Percentiles rank a stretch among this genome's conserved stretches.
phyloP scores from a whole-genome alignment of 1,139 yeast genomes.

The Pichia sp. region DNA sequence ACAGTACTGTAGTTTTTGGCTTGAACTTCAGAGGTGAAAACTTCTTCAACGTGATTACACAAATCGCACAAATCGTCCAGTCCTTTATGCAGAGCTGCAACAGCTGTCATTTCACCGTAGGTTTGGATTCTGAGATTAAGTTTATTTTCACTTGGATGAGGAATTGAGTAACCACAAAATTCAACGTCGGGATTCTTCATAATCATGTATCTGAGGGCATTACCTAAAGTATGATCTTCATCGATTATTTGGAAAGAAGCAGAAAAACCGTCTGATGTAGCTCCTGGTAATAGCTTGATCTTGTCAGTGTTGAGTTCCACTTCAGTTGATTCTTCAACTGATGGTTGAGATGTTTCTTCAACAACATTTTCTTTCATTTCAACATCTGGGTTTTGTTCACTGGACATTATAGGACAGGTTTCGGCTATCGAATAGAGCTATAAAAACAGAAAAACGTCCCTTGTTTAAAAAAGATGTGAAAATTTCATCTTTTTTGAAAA shows the following conservation, averaged over 20 bases:
- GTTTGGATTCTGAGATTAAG: constrained; percentile 91
- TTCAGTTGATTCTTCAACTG: constrained; percentile 2
- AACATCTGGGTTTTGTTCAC: neutral
- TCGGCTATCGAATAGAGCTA: too few relatives aligned
- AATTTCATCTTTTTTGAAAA: too few relatives aligned
- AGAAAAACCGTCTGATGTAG: constrained; percentile 91
- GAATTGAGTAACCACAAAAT: constrained; percentile 96
- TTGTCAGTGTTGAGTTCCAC: constrained; percentile 21
- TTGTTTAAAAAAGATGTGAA: too few relatives aligned
- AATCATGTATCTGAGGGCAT: constrained; percentile 84
- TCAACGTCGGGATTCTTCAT: constrained; percentile 98
- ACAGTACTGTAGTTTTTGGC: constrained; percentile 41
- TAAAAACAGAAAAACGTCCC: too few relatives aligned
- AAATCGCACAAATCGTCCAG: constrained; percentile 75
- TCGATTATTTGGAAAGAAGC: constrained; percentile 89
- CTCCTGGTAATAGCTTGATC: constrained; percentile 67
- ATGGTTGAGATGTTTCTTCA: neutral
- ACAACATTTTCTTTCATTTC: constrained; percentile 3
- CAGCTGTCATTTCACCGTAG: constrained; percentile 78
- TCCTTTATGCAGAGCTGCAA: constrained; percentile 90
- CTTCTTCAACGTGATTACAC: constrained; percentile 77
- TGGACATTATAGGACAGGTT: neutral
- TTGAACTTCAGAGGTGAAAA: constrained; percentile 56
- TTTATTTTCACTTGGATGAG: constrained; percentile 95
- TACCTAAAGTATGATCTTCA: constrained; percentile 95